Evolutionary conservation across 73 alveolate species (phyloP).

Genomic region (Paramecium sexaurelia): DNA sequence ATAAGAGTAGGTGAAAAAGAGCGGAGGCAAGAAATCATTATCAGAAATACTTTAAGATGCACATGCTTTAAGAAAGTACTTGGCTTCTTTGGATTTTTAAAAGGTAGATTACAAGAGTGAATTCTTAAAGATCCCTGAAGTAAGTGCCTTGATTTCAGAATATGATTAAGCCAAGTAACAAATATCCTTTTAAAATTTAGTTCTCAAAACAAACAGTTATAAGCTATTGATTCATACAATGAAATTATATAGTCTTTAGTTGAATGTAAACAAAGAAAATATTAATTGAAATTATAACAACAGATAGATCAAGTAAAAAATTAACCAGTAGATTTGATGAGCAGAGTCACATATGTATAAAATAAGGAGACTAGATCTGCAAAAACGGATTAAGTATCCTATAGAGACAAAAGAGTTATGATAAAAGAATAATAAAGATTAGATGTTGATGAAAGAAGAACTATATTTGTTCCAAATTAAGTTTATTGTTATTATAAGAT

Average conservation of each 20-base stretch:
- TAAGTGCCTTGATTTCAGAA: background rate
- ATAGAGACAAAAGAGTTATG: conserved; percentile 1
- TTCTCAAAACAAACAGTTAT: conserved; percentile 31
- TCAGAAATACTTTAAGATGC: conserved; percentile 27
- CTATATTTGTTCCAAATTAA: conserved; percentile 49
- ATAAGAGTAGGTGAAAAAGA: background rate
- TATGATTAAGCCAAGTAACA: conserved; percentile 40
- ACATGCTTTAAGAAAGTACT: conserved; percentile 3
- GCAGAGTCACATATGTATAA: background rate
- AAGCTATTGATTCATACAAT: conserved; percentile 12
- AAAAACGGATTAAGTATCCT: conserved; percentile 24
- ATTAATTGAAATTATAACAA: background rate
- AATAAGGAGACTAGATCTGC: conserved; percentile 21
- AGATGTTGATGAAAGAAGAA: conserved; percentile 55
- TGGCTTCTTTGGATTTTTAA: background rate
- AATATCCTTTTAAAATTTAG: background rate
- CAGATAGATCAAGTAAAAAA: background rate
- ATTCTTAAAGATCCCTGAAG: conserved; percentile 31
- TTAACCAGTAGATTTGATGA: background rate
- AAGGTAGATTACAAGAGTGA: conserved; percentile 49
- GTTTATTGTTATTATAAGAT: conserved; percentile 5
- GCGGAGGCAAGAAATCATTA: conserved; percentile 40
- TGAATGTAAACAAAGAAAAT: background rate
- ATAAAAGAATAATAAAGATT: background rate
- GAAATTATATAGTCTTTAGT: background rate